Conservation (phyloP, 192 early-diverging fungal genomes). For the Diversispora epigaea region DNA sequence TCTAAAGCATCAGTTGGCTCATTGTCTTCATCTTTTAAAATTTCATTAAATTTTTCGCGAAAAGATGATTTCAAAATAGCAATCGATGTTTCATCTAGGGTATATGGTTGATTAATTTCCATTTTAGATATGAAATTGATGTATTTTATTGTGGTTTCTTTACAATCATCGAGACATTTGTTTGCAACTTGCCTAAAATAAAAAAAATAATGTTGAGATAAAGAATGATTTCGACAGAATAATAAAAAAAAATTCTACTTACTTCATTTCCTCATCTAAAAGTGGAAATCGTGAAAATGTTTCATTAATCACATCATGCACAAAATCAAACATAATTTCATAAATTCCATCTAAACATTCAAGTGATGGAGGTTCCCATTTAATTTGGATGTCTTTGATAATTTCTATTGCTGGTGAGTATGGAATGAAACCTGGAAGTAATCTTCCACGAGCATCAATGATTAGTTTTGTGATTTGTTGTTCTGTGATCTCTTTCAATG, state of each 20-base stretch:
- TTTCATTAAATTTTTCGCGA: background rate
- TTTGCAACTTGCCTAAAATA: background rate
- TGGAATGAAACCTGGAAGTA: background rate
- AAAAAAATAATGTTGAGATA: background rate
- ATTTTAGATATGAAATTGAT: background rate
- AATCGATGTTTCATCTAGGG: constrained; percentile 7
- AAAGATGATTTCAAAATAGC: background rate
- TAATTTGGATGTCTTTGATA: background rate
- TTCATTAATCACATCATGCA: background rate
- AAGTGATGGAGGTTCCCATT: background rate
- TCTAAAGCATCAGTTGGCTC: background rate
- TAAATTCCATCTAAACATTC: constrained; percentile 8
- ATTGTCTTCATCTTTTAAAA: background rate
- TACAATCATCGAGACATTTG: background rate
- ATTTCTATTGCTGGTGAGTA: background rate
- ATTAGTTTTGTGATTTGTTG: background rate
- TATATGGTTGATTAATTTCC: background rate
- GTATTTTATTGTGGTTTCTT: background rate
- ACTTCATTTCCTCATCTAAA: background rate
- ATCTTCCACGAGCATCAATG: background rate
- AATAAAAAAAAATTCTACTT: background rate
- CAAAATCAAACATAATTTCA: background rate
- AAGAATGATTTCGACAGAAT: background rate
- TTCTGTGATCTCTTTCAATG: background rate
- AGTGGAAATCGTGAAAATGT: constrained; percentile 12